These are phyloP conservation scores for Cercospora janseana DNA, from an alignment of 2,329 filamentous ascomycete genomes.

Conservation along the genomic window DNA sequence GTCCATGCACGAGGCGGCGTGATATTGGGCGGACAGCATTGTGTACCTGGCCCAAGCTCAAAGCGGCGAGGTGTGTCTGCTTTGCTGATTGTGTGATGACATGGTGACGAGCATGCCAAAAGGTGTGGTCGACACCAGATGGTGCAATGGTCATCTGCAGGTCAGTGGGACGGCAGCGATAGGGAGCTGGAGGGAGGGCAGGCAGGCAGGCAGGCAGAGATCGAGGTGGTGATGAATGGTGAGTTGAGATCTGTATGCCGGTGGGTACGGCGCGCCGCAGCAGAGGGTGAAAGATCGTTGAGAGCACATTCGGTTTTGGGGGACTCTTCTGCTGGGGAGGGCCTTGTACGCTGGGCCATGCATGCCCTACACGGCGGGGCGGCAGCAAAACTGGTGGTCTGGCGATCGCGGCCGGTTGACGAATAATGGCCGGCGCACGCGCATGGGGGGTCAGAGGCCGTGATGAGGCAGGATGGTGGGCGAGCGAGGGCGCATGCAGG, in stretches of 20 bases:
- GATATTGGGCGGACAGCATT: slow-evolving; percentile 5
- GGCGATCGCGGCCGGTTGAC: slow-evolving; percentile 1
- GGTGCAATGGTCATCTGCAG: neutral
- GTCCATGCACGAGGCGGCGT: slow-evolving; percentile 5
- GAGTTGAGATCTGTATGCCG: neutral
- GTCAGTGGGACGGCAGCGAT: neutral
- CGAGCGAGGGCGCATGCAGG: neutral
- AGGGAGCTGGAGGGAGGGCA: neutral
- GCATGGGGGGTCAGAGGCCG: too few species aligned
- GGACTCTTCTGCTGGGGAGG: slow-evolving; percentile 1
- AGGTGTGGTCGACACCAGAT: neutral
- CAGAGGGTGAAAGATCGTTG: slow-evolving; percentile 5
- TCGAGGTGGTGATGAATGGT: neutral
- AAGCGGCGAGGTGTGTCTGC: slow-evolving; percentile 1
- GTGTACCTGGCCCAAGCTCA: slow-evolving; percentile 14
- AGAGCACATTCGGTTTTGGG: neutral
- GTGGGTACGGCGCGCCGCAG: neutral
- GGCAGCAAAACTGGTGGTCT: neutral
- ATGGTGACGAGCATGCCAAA: slow-evolving; percentile 12
- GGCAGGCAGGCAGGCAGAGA: neutral
- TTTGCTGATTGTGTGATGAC: slow-evolving; percentile 10
- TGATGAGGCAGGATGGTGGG: neutral
- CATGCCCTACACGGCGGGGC: neutral
- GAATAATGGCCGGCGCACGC: neutral
- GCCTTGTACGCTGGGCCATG: neutral